Evolutionary conservation across 2,329 filamentous ascomycete genomes (phyloP).

Genomic region (Scytalidium sp.): DNA sequence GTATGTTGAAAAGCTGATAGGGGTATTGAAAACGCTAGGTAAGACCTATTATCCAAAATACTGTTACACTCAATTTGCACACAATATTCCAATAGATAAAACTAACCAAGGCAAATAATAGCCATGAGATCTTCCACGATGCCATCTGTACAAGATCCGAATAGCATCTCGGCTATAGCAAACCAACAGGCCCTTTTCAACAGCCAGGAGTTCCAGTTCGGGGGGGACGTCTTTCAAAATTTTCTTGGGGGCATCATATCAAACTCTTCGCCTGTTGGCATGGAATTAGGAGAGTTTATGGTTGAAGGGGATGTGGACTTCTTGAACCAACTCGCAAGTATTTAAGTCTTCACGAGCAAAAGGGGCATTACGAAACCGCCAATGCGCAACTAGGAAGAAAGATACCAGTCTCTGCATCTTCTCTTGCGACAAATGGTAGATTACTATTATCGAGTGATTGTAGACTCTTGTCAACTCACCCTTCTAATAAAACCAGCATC

Average conservation of each 20-base stretch:
- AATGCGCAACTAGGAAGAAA: too few species aligned
- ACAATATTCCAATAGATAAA: neutral
- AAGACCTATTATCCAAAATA: conserved; percentile 1
- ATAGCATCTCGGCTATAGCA: neutral
- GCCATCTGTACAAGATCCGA: neutral
- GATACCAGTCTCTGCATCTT: too few species aligned
- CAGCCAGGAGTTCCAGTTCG: neutral
- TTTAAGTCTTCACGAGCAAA: too few species aligned
- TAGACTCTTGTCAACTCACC: too few species aligned
- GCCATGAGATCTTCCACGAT: neutral
- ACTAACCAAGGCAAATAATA: neutral
- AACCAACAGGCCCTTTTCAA: neutral
- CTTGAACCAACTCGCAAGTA: conserved; percentile 12
- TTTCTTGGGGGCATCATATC: neutral
- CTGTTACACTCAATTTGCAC: neutral
- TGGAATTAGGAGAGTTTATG: conserved; percentile 35
- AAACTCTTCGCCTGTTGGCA: conserved; percentile 22
- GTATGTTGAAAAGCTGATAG: conserved; percentile 23
- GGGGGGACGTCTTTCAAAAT: neutral
- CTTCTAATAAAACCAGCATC: too few species aligned
- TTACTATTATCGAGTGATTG: too few species aligned
- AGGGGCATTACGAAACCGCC: too few species aligned
- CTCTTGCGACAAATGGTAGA: too few species aligned
- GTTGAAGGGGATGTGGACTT: conserved; percentile 30
- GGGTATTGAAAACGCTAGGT: conserved; percentile 7